phyloP scores from a whole-genome alignment of 2,329 filamentous ascomycete species.

The Fusarium virguliforme region DNA sequence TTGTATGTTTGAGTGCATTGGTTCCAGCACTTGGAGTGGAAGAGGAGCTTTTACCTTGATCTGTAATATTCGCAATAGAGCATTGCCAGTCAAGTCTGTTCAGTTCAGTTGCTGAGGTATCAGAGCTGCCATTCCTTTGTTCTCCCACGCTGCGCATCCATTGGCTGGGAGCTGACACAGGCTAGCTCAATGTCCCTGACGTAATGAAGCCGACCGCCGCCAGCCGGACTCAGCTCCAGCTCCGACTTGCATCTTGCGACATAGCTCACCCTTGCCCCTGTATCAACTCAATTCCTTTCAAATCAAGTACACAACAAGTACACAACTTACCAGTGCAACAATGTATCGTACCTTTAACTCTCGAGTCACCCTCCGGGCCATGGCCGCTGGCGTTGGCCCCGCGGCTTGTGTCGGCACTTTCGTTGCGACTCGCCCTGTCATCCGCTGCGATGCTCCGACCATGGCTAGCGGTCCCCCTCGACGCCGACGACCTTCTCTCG shows the following conservation, averaged over 20 bases:
- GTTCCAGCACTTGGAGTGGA: constrained; percentile 6
- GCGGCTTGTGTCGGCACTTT: constrained; percentile 50
- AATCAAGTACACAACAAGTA: constrained; percentile 9
- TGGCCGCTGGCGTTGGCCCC: constrained; percentile 51
- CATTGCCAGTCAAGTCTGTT: constrained; percentile 21
- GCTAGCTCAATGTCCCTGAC: constrained; percentile 37
- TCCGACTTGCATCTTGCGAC: not conserved
- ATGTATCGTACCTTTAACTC: constrained; percentile 49
- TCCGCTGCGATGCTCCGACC: constrained; percentile 53
- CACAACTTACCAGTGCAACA: not conserved
- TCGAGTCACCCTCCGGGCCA: constrained; percentile 45
- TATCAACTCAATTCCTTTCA: constrained; percentile 15
- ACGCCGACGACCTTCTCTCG: constrained; percentile 31
- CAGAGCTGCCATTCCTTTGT: constrained; percentile 32
- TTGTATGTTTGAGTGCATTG: constrained; percentile 9
- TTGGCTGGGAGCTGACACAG: constrained; percentile 41
- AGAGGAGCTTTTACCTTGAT: constrained; percentile 11
- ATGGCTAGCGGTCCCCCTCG: constrained; percentile 35
- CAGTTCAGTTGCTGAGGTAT: constrained; percentile 6
- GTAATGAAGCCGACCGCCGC: constrained; percentile 39
- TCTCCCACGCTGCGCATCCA: constrained; percentile 36
- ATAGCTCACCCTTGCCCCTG: not conserved
- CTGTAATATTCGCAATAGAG: constrained; percentile 29
- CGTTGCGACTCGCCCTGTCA: constrained; percentile 45
- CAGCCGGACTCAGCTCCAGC: constrained; percentile 25